These are phyloP conservation scores for Pyricularia sp. DNA, from an alignment of 2,329 filamentous ascomycete species.

Conservation along the genomic window DNA sequence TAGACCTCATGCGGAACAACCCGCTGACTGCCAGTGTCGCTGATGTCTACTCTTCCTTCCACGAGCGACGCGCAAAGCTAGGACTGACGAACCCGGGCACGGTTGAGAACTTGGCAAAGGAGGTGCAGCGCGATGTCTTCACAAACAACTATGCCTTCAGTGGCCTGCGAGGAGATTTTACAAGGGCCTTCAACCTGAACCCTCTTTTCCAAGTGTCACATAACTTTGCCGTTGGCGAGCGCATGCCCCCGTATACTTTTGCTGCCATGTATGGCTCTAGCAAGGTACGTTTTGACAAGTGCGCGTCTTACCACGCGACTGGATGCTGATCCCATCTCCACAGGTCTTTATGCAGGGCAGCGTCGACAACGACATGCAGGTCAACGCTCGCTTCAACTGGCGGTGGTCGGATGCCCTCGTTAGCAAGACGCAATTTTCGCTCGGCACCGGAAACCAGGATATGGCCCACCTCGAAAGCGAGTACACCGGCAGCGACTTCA, in stretches of 20 bases:
- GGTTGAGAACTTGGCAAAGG: conserved; percentile 70
- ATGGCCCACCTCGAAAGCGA: conserved; percentile 93
- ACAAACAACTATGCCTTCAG: conserved; percentile 96
- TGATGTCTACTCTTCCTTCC: conserved; percentile 71
- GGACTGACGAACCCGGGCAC: conserved; percentile 87
- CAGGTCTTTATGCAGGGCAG: conserved; percentile 94
- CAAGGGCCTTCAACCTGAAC: conserved; percentile 86
- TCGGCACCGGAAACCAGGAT: conserved; percentile 67
- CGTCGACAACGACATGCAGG: conserved; percentile 79
- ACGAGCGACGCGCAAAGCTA: conserved; percentile 73
- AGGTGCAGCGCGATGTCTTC: conserved; percentile 93
- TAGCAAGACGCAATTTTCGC: conserved; percentile 78
- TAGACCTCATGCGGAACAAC: conserved; percentile 53
- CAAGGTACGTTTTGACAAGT: conserved; percentile 48
- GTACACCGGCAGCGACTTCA: conserved; percentile 88
- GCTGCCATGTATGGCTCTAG: conserved; percentile 86
- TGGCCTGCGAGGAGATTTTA: conserved; percentile 88
- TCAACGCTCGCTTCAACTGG: conserved; percentile 86
- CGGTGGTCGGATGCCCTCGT: conserved; percentile 66
- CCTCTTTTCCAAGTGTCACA: conserved; percentile 97
- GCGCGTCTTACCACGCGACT: not conserved
- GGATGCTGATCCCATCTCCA: not conserved
- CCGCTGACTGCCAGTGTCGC: conserved; percentile 54
- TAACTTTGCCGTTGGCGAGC: conserved; percentile 88
- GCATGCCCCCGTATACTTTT: conserved; percentile 88